Percentiles rank a stretch among this genome's conserved stretches.
Evolutionary conservation across 176 grass and related monocot species (phyloP).

Genomic region (Oropetium thomaeum): DNA sequence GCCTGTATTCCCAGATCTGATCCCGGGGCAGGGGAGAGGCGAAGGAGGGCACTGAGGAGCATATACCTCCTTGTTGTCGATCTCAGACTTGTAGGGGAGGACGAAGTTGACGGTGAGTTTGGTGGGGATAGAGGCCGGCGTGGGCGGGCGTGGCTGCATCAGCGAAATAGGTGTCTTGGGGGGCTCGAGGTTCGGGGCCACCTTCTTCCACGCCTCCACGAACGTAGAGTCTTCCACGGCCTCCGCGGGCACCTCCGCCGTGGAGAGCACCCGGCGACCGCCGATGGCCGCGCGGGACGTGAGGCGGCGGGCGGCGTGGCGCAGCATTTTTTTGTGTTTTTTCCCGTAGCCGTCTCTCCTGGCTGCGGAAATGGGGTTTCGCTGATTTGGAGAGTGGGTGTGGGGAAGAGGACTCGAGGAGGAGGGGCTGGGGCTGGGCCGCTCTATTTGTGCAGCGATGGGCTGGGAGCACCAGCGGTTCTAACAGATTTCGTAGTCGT

Average conservation of each 20-base stretch:
- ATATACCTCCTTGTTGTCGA: constrained; percentile 85
- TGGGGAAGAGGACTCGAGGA: neutral
- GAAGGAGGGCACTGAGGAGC: neutral
- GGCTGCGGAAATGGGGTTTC: neutral
- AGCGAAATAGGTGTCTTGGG: constrained; percentile 62
- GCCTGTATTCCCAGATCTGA: constrained; percentile 30
- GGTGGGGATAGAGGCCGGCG: constrained; percentile 61
- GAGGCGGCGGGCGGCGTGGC: constrained; percentile 48
- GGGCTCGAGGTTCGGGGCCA: constrained; percentile 57
- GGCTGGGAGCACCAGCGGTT: neutral
- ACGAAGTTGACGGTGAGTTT: constrained; percentile 92
- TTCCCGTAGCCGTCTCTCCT: neutral
- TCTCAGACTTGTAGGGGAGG: constrained; percentile 90
- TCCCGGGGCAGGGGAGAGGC: neutral
- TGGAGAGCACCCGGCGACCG: constrained; percentile 38
- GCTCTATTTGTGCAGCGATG: neutral
- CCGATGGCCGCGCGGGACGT: constrained; percentile 40
- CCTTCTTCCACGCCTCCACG: constrained; percentile 74
- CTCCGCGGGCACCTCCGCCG: constrained; percentile 53
- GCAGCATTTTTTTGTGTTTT: constrained; percentile 35
- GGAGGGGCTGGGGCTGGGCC: neutral
- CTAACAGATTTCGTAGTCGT: no score
- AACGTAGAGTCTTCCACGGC: constrained; percentile 51
- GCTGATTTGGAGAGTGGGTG: neutral
- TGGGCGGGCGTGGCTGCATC: constrained; percentile 80